These are phyloP conservation scores for Pisolithus albus DNA, from an alignment of 768 basidiomycete genomes.

Conservation along the genomic window DNA sequence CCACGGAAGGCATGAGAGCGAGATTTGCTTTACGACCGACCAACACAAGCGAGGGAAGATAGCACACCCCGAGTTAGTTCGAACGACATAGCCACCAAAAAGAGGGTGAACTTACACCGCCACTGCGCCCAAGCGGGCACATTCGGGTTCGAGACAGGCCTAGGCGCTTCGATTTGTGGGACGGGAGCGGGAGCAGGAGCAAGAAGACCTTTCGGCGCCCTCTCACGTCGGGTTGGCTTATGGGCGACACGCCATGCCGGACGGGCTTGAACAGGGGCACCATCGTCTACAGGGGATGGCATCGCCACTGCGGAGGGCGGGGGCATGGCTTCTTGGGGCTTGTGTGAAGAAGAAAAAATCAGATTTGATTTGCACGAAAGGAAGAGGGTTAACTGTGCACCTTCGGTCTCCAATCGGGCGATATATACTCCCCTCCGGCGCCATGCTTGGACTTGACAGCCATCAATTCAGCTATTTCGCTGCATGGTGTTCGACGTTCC, in stretches of 20 bases:
- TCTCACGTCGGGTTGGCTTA: slow-evolving; percentile 52
- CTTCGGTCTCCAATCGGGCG: slow-evolving; percentile 63
- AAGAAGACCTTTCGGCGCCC: slow-evolving; percentile 38
- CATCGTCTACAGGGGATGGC: slow-evolving; percentile 43
- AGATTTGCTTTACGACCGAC: slow-evolving; percentile 49
- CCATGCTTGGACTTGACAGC: slow-evolving; percentile 77
- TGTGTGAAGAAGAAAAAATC: slow-evolving; percentile 3
- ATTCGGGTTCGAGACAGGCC: slow-evolving; percentile 45
- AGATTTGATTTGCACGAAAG: not conserved
- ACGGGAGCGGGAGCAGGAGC: slow-evolving; percentile 31
- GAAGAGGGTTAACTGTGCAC: slow-evolving; percentile 27
- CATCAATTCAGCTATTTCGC: slow-evolving; percentile 86
- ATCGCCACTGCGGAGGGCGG: slow-evolving; percentile 35
- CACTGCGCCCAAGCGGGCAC: slow-evolving; percentile 81
- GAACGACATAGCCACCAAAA: not conserved
- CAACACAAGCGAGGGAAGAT: not conserved
- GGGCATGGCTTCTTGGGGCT: slow-evolving; percentile 31
- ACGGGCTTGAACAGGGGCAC: slow-evolving; percentile 42
- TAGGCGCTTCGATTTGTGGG: slow-evolving; percentile 39
- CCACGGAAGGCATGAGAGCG: slow-evolving; percentile 43
- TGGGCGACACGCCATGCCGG: slow-evolving; percentile 73
- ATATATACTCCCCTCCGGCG: slow-evolving; percentile 70
- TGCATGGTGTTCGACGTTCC: slow-evolving; percentile 21
- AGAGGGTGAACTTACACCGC: slow-evolving; percentile 49
- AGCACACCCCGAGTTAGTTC: not conserved